Evolutionary conservation across 495 filamentous ascomycete species (phyloP).

Genomic region (Penicillium malachiteum): DNA sequence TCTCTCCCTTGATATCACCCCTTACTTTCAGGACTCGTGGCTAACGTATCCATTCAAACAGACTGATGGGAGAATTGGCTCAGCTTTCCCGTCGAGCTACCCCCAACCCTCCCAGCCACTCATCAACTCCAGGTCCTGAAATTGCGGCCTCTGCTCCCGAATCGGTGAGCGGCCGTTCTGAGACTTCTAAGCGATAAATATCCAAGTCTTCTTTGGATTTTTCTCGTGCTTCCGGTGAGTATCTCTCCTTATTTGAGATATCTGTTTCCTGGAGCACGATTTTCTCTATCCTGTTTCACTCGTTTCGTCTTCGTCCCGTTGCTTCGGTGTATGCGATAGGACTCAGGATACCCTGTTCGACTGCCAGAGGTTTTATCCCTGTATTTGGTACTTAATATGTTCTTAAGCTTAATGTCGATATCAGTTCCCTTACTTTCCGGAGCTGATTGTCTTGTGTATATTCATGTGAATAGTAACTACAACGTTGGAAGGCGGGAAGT

Average conservation of each 20-base stretch:
- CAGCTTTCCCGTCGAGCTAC: conserved; percentile 38
- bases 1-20: neutral
- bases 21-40: neutral
- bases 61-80: conserved; percentile 44
- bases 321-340: conserved; percentile 42
- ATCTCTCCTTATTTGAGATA: conserved; percentile 1
- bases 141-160: conserved; percentile 15
- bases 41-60: conserved; percentile 11
- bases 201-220: conserved; percentile 10
- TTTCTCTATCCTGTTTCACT: conserved; percentile 24
- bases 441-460: conserved; percentile 1
- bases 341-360: conserved; percentile 43
- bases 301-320: conserved; percentile 30
- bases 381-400: conserved; percentile 20
- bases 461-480: neutral
- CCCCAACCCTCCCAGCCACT: conserved; percentile 32
- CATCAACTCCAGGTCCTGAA: conserved; percentile 36
- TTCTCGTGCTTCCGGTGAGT: neutral
- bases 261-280: conserved; percentile 15
- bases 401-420: conserved; percentile 4
- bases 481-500: too few relatives aligned
- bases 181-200: conserved; percentile 1
- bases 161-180: conserved; percentile 20
- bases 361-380: conserved; percentile 2
- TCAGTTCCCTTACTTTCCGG: neutral